Conservation (phyloP, 495 filamentous ascomycete species). For the Alectoria sarmentosa region DNA sequence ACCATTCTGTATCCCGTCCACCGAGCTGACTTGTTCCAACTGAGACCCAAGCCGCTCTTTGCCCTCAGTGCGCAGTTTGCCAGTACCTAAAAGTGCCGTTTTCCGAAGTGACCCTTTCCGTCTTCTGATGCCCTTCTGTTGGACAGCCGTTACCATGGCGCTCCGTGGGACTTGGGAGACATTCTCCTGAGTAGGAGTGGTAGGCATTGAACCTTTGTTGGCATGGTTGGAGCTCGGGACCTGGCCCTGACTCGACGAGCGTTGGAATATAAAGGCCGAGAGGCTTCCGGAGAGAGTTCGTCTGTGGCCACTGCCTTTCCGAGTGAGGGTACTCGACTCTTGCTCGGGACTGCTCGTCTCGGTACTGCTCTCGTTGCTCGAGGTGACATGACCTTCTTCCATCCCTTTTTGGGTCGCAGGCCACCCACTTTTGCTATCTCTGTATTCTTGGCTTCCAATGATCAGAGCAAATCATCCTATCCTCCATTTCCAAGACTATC, state of each 20-base stretch:
- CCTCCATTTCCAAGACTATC: constrained; percentile 3
- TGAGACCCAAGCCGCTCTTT: constrained; percentile 24
- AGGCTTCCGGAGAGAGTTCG: constrained; percentile 59
- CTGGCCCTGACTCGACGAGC: constrained; percentile 14
- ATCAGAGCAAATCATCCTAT: neutral
- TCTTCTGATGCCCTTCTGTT: constrained; percentile 60
- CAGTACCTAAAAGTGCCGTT: constrained; percentile 67
- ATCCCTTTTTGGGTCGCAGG: constrained; percentile 7
- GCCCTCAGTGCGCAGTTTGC: constrained; percentile 50
- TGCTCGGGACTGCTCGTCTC: constrained; percentile 16
- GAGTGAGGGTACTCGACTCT: constrained; percentile 7
- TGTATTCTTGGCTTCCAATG: constrained; percentile 1
- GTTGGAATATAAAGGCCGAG: constrained; percentile 47
- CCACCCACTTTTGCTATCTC: constrained; percentile 9
- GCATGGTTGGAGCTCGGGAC: constrained; percentile 7
- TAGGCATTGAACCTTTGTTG: constrained; percentile 26
- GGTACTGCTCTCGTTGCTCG: constrained; percentile 15
- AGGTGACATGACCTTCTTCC: constrained; percentile 12
- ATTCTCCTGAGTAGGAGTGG: constrained; percentile 6
- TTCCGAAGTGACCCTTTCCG: constrained; percentile 75
- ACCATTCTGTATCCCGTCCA: constrained; percentile 33
- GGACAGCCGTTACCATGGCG: constrained; percentile 52
- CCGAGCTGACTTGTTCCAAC: constrained; percentile 39
- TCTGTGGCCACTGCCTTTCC: constrained; percentile 46
- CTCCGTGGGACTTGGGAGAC: constrained; percentile 35